Conservation (phyloP, 345 rosid genomes). For the Leavenworthia alabamica region DNA sequence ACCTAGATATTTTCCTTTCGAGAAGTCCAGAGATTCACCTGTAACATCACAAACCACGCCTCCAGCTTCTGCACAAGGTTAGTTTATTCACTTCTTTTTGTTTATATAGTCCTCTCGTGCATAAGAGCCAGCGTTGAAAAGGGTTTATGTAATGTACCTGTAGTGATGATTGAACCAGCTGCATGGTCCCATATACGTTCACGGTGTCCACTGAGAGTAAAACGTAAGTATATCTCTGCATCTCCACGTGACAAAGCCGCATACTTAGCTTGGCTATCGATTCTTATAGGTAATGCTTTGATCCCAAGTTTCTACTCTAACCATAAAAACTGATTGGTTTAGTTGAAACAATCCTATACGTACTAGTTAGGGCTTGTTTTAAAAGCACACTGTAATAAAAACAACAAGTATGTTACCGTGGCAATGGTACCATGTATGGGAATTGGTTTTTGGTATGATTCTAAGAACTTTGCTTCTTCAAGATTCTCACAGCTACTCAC, state of each 20-base stretch:
- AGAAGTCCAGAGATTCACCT: constrained; percentile 70
- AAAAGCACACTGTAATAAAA: neutral
- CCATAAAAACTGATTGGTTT: neutral
- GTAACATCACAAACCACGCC: constrained; percentile 66
- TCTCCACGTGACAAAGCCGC: constrained; percentile 85
- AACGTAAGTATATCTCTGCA: constrained; percentile 83
- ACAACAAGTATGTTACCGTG: constrained; percentile 37
- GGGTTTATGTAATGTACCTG: constrained; percentile 41
- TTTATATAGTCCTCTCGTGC: neutral
- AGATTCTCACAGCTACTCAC: constrained; percentile 64
- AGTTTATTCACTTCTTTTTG: neutral
- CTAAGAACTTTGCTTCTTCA: constrained; percentile 84
- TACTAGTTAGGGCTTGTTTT: too few relatives aligned
- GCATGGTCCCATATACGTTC: constrained; percentile 99
- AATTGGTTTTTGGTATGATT: constrained; percentile 79
- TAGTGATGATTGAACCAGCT: constrained; percentile 79
- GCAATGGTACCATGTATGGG: constrained; percentile 67
- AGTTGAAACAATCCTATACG: neutral
- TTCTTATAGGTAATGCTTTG: constrained; percentile 76
- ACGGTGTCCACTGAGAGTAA: constrained; percentile 71
- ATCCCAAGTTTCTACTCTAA: constrained; percentile 73
- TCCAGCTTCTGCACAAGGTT: constrained; percentile 70
- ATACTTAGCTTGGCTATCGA: constrained; percentile 94
- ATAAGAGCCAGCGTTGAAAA: neutral
- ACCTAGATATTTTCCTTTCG: constrained; percentile 63